Evolutionary conservation across 2,329 filamentous ascomycete species (phyloP).

Genomic region (Ramularia endophylla): DNA sequence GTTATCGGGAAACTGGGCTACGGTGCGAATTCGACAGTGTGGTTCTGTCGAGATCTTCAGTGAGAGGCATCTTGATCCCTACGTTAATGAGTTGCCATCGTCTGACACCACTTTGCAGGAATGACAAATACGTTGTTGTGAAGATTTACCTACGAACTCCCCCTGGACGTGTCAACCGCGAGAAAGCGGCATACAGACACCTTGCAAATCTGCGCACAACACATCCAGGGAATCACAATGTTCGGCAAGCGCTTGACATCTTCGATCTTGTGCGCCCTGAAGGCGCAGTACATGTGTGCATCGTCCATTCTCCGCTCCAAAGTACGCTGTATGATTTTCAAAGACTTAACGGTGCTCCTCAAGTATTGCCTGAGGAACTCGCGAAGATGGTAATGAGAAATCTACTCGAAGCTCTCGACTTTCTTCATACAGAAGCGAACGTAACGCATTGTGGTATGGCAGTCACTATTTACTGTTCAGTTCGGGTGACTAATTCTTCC

Average conservation of each 20-base stretch:
- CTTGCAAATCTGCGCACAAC: background rate
- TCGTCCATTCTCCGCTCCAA: constrained; percentile 16
- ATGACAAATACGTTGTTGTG: constrained; percentile 1
- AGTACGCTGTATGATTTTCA: constrained; percentile 9
- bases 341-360: background rate
- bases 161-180: background rate
- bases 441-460: constrained; percentile 8
- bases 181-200: background rate
- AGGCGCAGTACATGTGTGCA: constrained; percentile 12
- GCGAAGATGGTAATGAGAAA: background rate
- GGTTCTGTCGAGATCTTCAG: constrained; percentile 10
- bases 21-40: constrained; percentile 8
- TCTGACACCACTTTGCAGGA: background rate
- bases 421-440: constrained; percentile 2
- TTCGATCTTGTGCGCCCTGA: constrained; percentile 11
- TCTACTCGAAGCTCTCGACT: constrained; percentile 1
- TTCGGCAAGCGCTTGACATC: constrained; percentile 3
- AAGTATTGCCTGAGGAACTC: constrained; percentile 1
- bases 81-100: too few relatives aligned
- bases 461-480: constrained; percentile 9
- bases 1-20: constrained; percentile 10
- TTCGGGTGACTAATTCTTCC: background rate
- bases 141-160: constrained; percentile 3
- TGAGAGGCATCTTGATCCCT: background rate
- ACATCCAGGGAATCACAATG: background rate